These are phyloP conservation scores for Chlamydomonas incerta DNA, from an alignment of 139 green algal genomes.

Conservation along the genomic window DNA sequence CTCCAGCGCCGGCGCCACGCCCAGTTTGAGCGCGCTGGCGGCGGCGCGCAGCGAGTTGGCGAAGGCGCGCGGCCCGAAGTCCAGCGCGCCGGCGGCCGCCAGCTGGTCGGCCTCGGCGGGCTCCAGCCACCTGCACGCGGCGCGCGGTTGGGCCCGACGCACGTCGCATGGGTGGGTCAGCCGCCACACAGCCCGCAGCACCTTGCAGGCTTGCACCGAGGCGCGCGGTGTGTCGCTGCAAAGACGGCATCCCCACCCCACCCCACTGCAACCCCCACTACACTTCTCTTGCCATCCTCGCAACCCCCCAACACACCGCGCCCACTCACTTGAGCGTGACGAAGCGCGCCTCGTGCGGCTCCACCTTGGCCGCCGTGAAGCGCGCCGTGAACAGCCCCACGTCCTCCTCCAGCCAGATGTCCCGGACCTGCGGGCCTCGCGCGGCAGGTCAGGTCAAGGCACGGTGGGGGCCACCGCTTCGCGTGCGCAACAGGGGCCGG, in stretches of 20 bases:
- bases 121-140: constrained; percentile 10
- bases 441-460: background rate
- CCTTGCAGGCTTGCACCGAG: too few species aligned
- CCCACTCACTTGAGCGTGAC: constrained; percentile 27
- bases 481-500: too few species aligned
- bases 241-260: too few species aligned
- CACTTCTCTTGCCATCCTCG: too few species aligned
- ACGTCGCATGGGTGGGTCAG: too few species aligned
- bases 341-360: constrained; percentile 54
- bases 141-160: background rate
- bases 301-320: too few species aligned
- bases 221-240: too few species aligned
- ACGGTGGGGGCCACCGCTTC: too few species aligned
- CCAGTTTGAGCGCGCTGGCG: background rate
- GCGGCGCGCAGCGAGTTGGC: background rate
- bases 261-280: too few species aligned
- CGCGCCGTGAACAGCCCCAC: constrained; percentile 37
- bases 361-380: constrained; percentile 50
- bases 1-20: background rate
- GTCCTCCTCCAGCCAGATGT: constrained; percentile 54
- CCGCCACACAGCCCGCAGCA: too few species aligned
- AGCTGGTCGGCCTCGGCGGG: background rate
- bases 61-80: constrained; percentile 26
- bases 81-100: background rate
- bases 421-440: constrained; percentile 17